Evolutionary conservation across 768 basidiomycete genomes (phyloP), one percentile per base, ranked within the genome.

Genomic region (Lentinula lateritia): DNA sequence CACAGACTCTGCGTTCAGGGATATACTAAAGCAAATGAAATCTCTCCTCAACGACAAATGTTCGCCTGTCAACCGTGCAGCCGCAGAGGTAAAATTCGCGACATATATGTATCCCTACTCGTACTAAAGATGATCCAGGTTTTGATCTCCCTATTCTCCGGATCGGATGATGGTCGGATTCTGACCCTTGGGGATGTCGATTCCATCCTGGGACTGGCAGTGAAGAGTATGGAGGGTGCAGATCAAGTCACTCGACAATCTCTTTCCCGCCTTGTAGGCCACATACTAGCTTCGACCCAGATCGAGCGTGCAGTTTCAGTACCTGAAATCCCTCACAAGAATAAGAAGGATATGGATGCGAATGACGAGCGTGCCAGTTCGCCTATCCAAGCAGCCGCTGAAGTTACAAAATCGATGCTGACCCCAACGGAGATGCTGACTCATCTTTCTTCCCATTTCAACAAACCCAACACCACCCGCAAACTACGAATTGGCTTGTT

Each of bases 171-270:
- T 36, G 80, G 83, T 10, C 78, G 80, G 36, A 79, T 81, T 23
- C 80, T 85, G 20, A 78, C 87, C 1, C 71, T 85, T 5, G 74
- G 78, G 38, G 97, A 98, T 7, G 82, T 97, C 42, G 95, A 99
- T 52, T 75, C 82, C 2, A 79, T 98, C 60, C 71, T 95, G 13
- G 72, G 74, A 2, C 75, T 86, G 3, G 90, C 86, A 58, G 74
- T 89, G 43, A 90, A 87, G 70, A 84, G 85, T 50, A 76, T 97
- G 28, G 95, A 98, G n/a, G 71, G 73, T 1, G 83, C 90, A 10
- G 95, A 97, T 71, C 90, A 93, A 72, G 75, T 84, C 52, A 93
- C 95, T 3, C 83, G 94, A n/a, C 84, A 85, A 52, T 78, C 90
- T 0, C 84, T 94, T 48, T 83, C 93, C 5, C 85, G 85, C 60